phyloP scores from a whole-genome alignment of 2,329 filamentous ascomycete species.

The Xylariaceae sp. region DNA sequence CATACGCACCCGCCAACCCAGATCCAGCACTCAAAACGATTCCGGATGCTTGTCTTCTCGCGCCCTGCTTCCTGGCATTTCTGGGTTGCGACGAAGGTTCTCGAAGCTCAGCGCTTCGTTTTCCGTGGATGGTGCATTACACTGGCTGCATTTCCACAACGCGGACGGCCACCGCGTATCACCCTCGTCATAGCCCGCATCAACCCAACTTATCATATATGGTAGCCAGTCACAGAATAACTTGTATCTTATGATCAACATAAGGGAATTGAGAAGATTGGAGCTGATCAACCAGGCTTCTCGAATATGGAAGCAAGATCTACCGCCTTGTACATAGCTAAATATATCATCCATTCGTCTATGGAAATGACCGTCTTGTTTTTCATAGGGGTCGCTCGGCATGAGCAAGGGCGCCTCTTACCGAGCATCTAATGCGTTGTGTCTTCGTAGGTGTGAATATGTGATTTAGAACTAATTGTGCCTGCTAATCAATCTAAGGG shows the following conservation, averaged over 20 bases:
- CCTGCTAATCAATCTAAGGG: not conserved
- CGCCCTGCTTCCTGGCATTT: not conserved
- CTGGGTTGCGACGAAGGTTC: not conserved
- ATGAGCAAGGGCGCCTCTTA: not conserved
- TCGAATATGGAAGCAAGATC: not conserved
- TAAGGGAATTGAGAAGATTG: constrained; percentile 1
- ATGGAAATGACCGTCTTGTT: constrained; percentile 10
- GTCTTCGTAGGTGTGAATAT: not conserved
- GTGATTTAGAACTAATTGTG: not conserved
- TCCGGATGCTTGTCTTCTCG: not conserved
- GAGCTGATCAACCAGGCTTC: not conserved
- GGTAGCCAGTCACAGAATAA: not conserved
- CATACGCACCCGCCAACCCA: not conserved
- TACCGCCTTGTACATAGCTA: constrained; percentile 1
- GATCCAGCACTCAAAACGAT: not conserved
- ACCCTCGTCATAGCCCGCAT: not conserved
- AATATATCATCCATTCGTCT: constrained; percentile 3
- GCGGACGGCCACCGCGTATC: not conserved
- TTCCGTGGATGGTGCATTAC: not conserved
- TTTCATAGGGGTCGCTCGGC: not conserved
- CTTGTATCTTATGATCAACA: not conserved
- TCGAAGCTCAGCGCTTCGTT: not conserved
- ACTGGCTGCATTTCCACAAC: not conserved
- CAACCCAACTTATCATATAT: not conserved
- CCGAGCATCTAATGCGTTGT: not conserved